phyloP scores from a whole-genome alignment of 805 yeast species.

The Cyberlindnera petersonii region DNA sequence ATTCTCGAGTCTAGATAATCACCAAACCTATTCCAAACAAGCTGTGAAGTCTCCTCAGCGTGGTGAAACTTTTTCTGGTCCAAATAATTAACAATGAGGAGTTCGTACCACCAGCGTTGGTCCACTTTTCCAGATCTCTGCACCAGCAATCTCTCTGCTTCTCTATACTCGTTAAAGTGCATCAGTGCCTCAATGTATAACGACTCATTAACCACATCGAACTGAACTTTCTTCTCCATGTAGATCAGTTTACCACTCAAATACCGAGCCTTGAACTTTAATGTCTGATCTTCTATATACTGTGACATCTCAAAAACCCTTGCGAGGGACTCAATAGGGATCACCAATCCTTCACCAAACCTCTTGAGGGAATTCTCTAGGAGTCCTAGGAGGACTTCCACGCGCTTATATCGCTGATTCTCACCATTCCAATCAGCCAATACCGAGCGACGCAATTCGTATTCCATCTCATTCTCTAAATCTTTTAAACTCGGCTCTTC shows the following conservation, averaged over 20 bases:
- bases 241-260: conserved; percentile 43
- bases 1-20: conserved; percentile 37
- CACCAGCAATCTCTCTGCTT: conserved; percentile 37
- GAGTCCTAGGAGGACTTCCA: conserved; percentile 15
- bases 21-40: conserved; percentile 25
- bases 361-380: conserved; percentile 12
- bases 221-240: conserved; percentile 35
- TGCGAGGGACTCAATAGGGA: conserved; percentile 32
- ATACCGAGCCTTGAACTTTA: conserved; percentile 33
- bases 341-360: conserved; percentile 13
- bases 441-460: conserved; percentile 14
- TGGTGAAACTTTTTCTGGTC: conserved; percentile 29
- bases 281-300: conserved; percentile 30
- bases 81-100: conserved; percentile 41
- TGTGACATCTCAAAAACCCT: conserved; percentile 41
- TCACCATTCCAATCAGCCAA: conserved; percentile 9
- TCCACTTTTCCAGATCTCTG: conserved; percentile 30
- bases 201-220: conserved; percentile 50
- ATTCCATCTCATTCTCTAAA: conserved; percentile 18
- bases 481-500: conserved; percentile 5
- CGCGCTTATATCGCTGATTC: conserved; percentile 14
- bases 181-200: conserved; percentile 44
- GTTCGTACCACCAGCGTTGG: conserved; percentile 51
- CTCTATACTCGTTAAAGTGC: conserved; percentile 29
- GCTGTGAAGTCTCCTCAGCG: conserved; percentile 35